Percentiles rank a stretch among this genome's conserved stretches.
phyloP scores from a whole-genome alignment of 192 early-diverging fungal species.

The Podila clonocystis region DNA sequence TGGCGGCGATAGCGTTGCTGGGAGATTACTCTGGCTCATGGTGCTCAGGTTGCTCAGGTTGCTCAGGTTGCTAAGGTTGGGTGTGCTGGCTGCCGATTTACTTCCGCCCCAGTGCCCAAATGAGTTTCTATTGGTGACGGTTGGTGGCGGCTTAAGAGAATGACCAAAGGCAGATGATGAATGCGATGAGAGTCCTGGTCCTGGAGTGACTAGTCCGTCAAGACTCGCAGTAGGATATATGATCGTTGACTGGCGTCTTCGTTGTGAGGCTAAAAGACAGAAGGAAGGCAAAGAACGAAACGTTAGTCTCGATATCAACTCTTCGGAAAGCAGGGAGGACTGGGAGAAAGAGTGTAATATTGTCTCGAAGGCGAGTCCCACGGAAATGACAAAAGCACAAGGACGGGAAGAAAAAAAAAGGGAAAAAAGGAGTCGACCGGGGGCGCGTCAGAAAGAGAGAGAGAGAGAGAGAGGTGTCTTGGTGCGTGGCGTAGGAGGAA shows the following conservation, averaged over 20 bases:
- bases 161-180: slow-evolving; percentile 1
- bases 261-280: slow-evolving; percentile 12
- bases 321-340: background rate
- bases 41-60: slow-evolving; percentile 7
- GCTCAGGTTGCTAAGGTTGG: slow-evolving; percentile 13
- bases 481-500: too few relatives aligned
- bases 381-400: too few relatives aligned
- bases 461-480: too few relatives aligned
- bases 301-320: background rate
- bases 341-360: background rate
- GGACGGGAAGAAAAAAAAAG: too few relatives aligned
- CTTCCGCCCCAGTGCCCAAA: slow-evolving; percentile 25
- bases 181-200: background rate
- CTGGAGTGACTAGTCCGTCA: background rate
- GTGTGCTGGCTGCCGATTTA: slow-evolving; percentile 35
- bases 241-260: slow-evolving; percentile 38
- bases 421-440: too few relatives aligned
- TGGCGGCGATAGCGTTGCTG: background rate
- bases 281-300: background rate
- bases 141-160: slow-evolving; percentile 17
- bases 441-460: too few relatives aligned
- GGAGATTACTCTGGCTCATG: background rate
- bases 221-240: slow-evolving; percentile 17
- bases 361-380: too few relatives aligned
- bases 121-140: slow-evolving; percentile 7